A percentile compares a stretch with the other conserved stretches of the same genome.
phyloP scores from a whole-genome alignment of 106 monocot species.

The Triglochin maritima region DNA sequence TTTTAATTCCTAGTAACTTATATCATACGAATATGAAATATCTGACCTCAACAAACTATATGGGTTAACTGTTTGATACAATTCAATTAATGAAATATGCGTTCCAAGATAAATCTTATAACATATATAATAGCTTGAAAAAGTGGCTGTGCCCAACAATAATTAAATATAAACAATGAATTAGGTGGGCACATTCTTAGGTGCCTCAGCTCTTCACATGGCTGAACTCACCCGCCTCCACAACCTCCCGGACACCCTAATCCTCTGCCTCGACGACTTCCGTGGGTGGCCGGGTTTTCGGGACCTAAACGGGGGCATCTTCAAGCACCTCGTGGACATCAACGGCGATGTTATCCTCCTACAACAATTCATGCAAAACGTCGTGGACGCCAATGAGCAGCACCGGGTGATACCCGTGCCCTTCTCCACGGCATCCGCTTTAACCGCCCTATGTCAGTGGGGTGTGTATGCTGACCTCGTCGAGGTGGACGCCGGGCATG shows the following conservation, averaged over 20 bases:
- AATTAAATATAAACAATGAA: too few species aligned
- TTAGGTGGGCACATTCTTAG: not conserved
- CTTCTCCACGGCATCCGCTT: not conserved
- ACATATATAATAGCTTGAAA: too few species aligned
- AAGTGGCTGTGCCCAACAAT: too few species aligned
- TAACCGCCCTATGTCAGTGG: not conserved
- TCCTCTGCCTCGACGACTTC: slow-evolving; percentile 1
- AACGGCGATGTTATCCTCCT: not conserved
- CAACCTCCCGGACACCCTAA: not conserved
- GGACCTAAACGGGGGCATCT: not conserved
- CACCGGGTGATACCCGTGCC: not conserved
- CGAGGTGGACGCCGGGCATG: not conserved
- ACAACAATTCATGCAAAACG: not conserved
- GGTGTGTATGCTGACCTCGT: not conserved
- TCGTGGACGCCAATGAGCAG: not conserved
- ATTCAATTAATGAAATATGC: too few species aligned
- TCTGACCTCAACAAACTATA: too few species aligned
- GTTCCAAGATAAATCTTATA: too few species aligned
- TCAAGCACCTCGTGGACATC: not conserved
- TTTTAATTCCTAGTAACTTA: too few species aligned
- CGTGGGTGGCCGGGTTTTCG: not conserved
- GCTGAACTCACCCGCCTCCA: not conserved
- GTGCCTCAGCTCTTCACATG: not conserved
- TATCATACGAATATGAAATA: too few species aligned
- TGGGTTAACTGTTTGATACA: too few species aligned